Conservation (phyloP, 768 basidiomycete species). For the Rhodosporidiobolus odoratus region DNA sequence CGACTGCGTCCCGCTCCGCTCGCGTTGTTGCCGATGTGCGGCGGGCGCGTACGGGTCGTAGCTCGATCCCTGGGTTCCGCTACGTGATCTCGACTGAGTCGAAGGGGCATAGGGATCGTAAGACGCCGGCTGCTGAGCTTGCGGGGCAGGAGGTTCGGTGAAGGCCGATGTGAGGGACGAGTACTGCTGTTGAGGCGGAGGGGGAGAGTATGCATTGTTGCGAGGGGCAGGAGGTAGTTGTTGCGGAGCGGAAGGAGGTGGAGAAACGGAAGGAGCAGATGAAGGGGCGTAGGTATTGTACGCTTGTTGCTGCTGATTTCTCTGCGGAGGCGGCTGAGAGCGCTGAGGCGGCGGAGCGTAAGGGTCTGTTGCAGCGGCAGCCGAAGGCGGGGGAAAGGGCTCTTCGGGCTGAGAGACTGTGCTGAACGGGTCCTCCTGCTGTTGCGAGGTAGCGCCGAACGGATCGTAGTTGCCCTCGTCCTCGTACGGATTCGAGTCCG, state of each 20-base stretch:
- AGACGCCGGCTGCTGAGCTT: background rate
- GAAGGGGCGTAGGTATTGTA: slow-evolving; percentile 10
- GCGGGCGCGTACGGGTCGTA: slow-evolving; percentile 17
- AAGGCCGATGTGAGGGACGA: slow-evolving; percentile 16
- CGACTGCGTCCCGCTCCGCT: background rate
- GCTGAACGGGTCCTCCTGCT: background rate
- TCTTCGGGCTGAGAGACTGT: background rate
- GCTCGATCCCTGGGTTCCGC: background rate
- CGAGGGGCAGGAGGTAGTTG: background rate
- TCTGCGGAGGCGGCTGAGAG: background rate
- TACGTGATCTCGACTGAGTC: background rate
- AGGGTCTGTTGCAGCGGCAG: background rate
- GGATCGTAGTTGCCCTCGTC: background rate
- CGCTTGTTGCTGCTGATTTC: background rate
- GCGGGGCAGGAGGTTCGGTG: background rate
- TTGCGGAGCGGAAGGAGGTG: background rate
- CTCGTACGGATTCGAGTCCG: slow-evolving; percentile 15
- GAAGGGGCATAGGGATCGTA: slow-evolving; percentile 29
- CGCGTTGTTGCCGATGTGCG: background rate
- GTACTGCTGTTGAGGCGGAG: slow-evolving; percentile 22
- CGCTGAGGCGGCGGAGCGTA: background rate
- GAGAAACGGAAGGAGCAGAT: background rate
- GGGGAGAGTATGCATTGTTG: slow-evolving; percentile 9
- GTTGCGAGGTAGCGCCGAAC: background rate
- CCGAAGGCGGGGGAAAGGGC: background rate